Evolutionary conservation across 306 rosid species (phyloP).

Genomic region (Vigna trinervia): DNA sequence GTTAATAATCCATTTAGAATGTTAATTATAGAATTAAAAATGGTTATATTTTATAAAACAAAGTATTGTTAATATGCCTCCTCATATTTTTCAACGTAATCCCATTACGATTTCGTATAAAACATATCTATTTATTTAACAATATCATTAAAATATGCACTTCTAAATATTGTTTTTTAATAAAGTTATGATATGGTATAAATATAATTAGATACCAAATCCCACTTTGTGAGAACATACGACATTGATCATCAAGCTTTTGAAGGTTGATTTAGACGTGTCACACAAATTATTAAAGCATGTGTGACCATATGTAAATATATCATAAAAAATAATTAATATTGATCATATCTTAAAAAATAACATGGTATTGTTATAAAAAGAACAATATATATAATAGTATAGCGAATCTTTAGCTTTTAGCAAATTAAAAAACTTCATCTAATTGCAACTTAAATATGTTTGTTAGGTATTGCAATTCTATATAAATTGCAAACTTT

Average conservation of each 20-base stretch:
- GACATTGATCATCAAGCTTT: slow-evolving; percentile 26
- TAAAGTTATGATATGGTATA: neutral
- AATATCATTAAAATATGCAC: neutral
- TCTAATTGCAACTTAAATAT: too few species aligned
- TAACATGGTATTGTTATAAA: too few species aligned
- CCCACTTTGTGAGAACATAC: slow-evolving; percentile 48
- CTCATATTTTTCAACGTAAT: neutral
- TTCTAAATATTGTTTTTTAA: neutral
- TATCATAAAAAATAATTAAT: neutral
- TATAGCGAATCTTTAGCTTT: too few species aligned
- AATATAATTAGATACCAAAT: slow-evolving; percentile 14
- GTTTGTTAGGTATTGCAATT: too few species aligned
- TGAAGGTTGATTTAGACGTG: neutral
- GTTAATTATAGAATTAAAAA: neutral
- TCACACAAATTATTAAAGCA: slow-evolving; percentile 17
- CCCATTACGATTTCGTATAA: neutral
- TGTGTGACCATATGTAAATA: neutral
- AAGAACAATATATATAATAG: too few species aligned
- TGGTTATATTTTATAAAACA: neutral
- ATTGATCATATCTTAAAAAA: neutral
- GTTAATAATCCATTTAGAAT: neutral
- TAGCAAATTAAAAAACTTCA: too few species aligned
- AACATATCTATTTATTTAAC: neutral
- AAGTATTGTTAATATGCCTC: neutral
- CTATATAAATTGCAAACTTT: neutral